phyloP scores from a whole-genome alignment of 805 yeast genomes.

The Saccharomycopsis fermentans region DNA sequence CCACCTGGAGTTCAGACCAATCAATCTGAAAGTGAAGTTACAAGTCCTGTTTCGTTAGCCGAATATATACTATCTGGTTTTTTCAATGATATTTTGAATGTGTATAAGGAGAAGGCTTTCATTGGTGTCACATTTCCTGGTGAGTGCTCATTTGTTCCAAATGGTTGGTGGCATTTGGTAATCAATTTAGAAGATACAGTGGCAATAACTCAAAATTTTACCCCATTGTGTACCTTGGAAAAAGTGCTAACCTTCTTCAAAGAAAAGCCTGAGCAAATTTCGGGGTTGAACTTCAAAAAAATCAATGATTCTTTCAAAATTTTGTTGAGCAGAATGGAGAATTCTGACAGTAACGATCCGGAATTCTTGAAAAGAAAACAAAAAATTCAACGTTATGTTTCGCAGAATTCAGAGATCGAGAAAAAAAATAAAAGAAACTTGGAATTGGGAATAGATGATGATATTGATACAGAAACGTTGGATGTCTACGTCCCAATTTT shows the following conservation, averaged over 20 bases:
- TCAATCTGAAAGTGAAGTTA: slow-evolving; percentile 74
- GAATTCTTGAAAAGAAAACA: neutral
- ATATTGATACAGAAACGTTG: slow-evolving; percentile 9
- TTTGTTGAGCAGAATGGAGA: neutral
- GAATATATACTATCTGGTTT: slow-evolving; percentile 86
- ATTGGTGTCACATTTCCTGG: slow-evolving; percentile 74
- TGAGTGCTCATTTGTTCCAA: slow-evolving; percentile 80
- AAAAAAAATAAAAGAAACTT: neutral
- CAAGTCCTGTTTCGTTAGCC: slow-evolving; percentile 84
- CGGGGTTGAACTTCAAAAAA: slow-evolving; percentile 63
- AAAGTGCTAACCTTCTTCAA: slow-evolving; percentile 58
- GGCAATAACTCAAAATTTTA: slow-evolving; percentile 85
- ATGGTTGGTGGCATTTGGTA: slow-evolving; percentile 97
- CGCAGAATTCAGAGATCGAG: neutral
- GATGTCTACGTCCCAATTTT: slow-evolving; percentile 41
- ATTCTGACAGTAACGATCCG: neutral
- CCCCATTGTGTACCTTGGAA: slow-evolving; percentile 54
- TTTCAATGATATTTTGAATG: slow-evolving; percentile 53
- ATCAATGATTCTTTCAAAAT: slow-evolving; percentile 26
- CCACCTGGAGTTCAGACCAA: slow-evolving; percentile 86
- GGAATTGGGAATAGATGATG: slow-evolving; percentile 5
- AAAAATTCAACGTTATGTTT: slow-evolving; percentile 2
- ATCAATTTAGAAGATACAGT: slow-evolving; percentile 76
- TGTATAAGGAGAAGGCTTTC: slow-evolving; percentile 23
- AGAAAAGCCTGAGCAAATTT: slow-evolving; percentile 57